Evolutionary conservation across 1,284 basidiomycete species (phyloP), one percentile per base, ranked within the genome.

Genomic region (Ganoderma lucidum): DNA sequence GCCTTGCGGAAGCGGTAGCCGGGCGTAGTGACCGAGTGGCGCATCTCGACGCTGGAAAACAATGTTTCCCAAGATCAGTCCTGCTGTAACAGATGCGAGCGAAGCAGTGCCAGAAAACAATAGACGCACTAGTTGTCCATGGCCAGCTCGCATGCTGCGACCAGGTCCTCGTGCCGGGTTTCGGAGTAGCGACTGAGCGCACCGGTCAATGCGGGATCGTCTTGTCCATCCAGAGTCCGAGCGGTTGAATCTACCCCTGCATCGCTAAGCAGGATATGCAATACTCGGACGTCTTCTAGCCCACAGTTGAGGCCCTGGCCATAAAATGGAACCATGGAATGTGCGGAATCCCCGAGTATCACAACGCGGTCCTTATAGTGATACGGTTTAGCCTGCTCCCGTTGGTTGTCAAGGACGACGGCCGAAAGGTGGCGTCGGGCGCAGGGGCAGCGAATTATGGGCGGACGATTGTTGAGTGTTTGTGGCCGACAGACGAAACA

Each of bases 291-390:
- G 80, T 99, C 97, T 83, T 99, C 97, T 67, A 99, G 88, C 12
- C 97, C 97, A 78, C 97, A 98, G 79, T 99, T 99, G 74, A 99
- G 87, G 23, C 97, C 97, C 85, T 99, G 97, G 30, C 96, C 97
- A 81, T 97, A 99, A 84, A 99, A 99, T 62, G 97, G 97, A 32
- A 97, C 95, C 96, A 98, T 98, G 55, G 95, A 93, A 82, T 99
- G 97, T 6, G 96, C 95, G 44, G 97, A 92, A 81, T 99, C 97
- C 62, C 97, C 97, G 62, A 99, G 83, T 65, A 99, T 87, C 48
- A 99, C 86, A 64, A 88, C 96, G 75, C 95, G 89, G 81, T 96
- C 95, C 80, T 89, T 90, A 85, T 95, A 96, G 80, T 97, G 94
- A 81, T 97, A 96, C 55, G 96, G 96, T 69, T 87, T 90, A 75